A percentile compares a stretch with the other conserved stretches of the same genome.
Evolutionary conservation across 2,329 filamentous ascomycete species (phyloP).

Genomic region (Cercospora zeae-maydis): DNA sequence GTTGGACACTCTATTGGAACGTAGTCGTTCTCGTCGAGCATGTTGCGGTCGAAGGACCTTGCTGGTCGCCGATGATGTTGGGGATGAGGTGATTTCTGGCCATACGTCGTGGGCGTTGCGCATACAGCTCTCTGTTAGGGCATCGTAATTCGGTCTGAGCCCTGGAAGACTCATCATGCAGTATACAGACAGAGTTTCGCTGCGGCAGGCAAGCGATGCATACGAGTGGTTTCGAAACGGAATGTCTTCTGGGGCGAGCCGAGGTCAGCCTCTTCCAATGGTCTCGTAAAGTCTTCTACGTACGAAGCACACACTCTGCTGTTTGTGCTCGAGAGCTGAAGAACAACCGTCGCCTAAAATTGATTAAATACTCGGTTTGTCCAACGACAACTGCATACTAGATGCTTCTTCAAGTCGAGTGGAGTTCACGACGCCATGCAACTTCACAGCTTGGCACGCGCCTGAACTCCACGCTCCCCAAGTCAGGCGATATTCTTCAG

Average conservation of each 20-base stretch:
- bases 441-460: not conserved
- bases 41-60: not conserved
- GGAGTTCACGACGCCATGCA: not conserved
- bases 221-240: not conserved
- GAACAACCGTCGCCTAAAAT: too few relatives aligned
- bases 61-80: not conserved
- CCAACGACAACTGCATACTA: too few relatives aligned
- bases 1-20: not conserved
- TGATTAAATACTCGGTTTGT: too few relatives aligned
- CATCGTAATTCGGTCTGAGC: accelerated
- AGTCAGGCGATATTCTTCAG: slow-evolving; percentile 51
- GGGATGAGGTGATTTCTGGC: not conserved
- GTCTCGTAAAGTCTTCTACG: not conserved
- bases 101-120: not conserved
- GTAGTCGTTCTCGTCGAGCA: not conserved
- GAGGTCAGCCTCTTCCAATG: not conserved
- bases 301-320: not conserved
- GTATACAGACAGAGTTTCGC: not conserved
- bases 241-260: not conserved
- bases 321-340: not conserved
- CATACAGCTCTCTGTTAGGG: too few relatives aligned
- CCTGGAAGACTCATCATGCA: not conserved
- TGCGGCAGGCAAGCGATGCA: not conserved
- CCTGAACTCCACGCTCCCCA: not conserved
- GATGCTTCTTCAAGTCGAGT: not conserved